Conservation (phyloP, 176 grass and related monocot species). For the Luzula sylvatica region DNA sequence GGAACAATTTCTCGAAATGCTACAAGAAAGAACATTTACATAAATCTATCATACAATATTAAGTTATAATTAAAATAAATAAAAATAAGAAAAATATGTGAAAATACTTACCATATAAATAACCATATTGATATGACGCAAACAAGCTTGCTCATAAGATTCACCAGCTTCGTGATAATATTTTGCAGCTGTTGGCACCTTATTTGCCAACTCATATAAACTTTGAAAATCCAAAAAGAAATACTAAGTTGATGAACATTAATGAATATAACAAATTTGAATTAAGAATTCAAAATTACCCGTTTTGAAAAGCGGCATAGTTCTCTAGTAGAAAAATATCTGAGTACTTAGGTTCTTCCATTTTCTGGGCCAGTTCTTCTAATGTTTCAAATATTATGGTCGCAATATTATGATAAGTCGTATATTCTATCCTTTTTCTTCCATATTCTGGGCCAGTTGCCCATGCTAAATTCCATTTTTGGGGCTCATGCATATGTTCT, state of each 20-base stretch:
- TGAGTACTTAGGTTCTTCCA: constrained; percentile 72
- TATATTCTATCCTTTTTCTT: constrained; percentile 88
- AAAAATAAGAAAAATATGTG: constrained; percentile 4
- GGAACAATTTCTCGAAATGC: constrained; percentile 91
- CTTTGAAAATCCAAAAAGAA: constrained; percentile 34
- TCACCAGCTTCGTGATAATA: constrained; percentile 98
- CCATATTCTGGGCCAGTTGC: constrained; percentile 73
- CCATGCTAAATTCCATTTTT: too few relatives aligned
- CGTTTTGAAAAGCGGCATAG: constrained; percentile 93
- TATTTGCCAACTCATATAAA: constrained; percentile 89
- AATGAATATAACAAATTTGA: not conserved
- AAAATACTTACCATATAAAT: constrained; percentile 85
- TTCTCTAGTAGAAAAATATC: constrained; percentile 92
- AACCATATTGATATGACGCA: constrained; percentile 89
- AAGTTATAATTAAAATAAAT: not conserved
- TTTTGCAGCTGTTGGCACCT: constrained; percentile 78
- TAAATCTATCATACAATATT: not conserved
- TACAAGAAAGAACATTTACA: constrained; percentile 24
- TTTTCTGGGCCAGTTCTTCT: constrained; percentile 86
- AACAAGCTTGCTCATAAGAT: constrained; percentile 86
- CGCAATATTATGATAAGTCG: constrained; percentile 87
- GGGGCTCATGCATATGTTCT: too few relatives aligned
- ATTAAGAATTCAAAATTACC: constrained; percentile 26
- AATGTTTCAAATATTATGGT: constrained; percentile 82
- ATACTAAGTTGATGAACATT: constrained; percentile 4